These are phyloP conservation scores for Groenewaldozyma tartarivorans DNA, from an alignment of 805 yeast species.

Conservation along the genomic window DNA sequence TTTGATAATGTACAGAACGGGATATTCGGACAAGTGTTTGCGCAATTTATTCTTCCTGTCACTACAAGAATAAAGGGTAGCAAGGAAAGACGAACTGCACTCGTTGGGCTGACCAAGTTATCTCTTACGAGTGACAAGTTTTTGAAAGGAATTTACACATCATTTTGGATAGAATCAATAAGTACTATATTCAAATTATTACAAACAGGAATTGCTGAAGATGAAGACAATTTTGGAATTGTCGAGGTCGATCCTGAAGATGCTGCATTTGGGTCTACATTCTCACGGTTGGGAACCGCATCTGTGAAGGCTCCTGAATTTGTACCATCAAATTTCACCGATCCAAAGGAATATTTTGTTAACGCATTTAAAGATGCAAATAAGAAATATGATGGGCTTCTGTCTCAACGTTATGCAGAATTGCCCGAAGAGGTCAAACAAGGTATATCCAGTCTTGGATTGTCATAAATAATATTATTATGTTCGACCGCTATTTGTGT, in stretches of 20 bases:
- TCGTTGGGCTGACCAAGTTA: conserved; percentile 40
- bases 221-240: conserved; percentile 13
- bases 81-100: conserved; percentile 37
- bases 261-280: conserved; percentile 78
- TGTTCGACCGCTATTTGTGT: not conserved
- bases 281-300: conserved; percentile 62
- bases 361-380: conserved; percentile 14
- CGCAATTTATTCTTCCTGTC: conserved; percentile 25
- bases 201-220: conserved; percentile 32
- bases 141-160: conserved; percentile 36
- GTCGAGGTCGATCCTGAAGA: conserved; percentile 49
- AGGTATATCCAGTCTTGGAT: conserved; percentile 11
- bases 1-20: conserved; percentile 31
- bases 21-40: conserved; percentile 27
- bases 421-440: conserved; percentile 13
- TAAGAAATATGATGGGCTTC: conserved; percentile 9
- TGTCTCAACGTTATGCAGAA: conserved; percentile 10
- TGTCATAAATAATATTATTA: not conserved
- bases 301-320: conserved; percentile 63
- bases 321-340: conserved; percentile 37
- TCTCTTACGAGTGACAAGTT: conserved; percentile 28
- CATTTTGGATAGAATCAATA: conserved; percentile 35
- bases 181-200: conserved; percentile 35
- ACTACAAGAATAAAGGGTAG: conserved; percentile 31
- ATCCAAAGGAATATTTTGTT: conserved; percentile 20